These are phyloP conservation scores for Penicillium sp. DNA, from an alignment of 2,329 filamentous ascomycete genomes.

Conservation along the genomic window DNA sequence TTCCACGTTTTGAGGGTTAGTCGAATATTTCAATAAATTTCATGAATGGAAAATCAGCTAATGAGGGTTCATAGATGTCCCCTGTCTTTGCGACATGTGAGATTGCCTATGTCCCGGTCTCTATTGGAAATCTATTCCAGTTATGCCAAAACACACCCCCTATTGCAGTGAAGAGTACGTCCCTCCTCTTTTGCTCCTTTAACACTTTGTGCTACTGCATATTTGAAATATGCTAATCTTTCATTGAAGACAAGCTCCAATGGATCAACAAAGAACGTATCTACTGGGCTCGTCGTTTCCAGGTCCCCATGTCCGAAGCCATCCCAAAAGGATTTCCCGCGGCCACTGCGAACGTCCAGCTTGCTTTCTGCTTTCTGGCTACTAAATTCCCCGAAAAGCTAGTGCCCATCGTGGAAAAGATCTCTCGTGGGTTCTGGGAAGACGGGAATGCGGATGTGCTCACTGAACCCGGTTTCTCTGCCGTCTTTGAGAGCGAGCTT, in stretches of 20 bases:
- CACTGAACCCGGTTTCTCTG: not conserved
- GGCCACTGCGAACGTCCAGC: slow-evolving; percentile 7
- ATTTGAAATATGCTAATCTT: not conserved
- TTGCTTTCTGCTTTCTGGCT: slow-evolving; percentile 7
- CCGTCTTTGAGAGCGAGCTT: slow-evolving; percentile 4
- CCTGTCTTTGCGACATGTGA: slow-evolving; percentile 13
- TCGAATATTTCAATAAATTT: not conserved
- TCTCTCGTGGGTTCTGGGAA: slow-evolving; percentile 11
- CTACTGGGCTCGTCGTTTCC: slow-evolving; percentile 16
- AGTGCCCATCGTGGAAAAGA: not conserved
- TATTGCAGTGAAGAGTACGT: slow-evolving; percentile 14
- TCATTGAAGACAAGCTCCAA: slow-evolving; percentile 9
- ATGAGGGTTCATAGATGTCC: slow-evolving; percentile 6
- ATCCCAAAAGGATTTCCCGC: slow-evolving; percentile 14
- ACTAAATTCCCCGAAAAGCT: slow-evolving; percentile 4
- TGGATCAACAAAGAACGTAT: slow-evolving; percentile 18
- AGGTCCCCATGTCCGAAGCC: slow-evolving; percentile 8
- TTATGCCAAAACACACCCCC: slow-evolving; percentile 13
- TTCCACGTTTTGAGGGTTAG: slow-evolving; percentile 13
- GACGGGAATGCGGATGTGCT: slow-evolving; percentile 2
- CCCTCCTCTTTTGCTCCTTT: not conserved
- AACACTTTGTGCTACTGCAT: too few relatives aligned
- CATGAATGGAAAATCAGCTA: not conserved
- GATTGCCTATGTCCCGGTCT: slow-evolving; percentile 14
- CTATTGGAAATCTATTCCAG: slow-evolving; percentile 13